Percentiles rank a stretch among this genome's conserved stretches.
These are phyloP conservation scores for Claviceps pusilla DNA, from an alignment of 2,329 filamentous ascomycete genomes.

Conservation along the genomic window DNA sequence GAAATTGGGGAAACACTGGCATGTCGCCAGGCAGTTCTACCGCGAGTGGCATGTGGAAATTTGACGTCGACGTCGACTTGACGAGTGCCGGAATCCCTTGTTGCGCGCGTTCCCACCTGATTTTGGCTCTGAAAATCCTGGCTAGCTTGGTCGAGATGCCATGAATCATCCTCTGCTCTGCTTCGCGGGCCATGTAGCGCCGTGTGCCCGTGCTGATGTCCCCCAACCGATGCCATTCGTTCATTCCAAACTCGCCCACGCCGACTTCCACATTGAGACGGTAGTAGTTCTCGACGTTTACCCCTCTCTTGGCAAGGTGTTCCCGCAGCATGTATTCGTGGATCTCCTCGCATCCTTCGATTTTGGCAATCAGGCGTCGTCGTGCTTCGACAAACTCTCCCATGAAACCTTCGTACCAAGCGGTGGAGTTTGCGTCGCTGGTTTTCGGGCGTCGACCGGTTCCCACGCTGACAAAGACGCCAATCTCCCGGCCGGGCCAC, in stretches of 20 bases:
- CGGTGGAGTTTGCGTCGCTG: slow-evolving; percentile 53
- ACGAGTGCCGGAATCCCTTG: slow-evolving; percentile 28
- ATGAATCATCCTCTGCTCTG: slow-evolving; percentile 63
- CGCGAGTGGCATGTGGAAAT: slow-evolving; percentile 30
- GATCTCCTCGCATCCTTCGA: slow-evolving; percentile 85
- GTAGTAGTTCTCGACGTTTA: slow-evolving; percentile 84
- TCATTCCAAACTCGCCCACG: slow-evolving; percentile 96
- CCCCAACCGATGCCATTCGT: slow-evolving; percentile 86
- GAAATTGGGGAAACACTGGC: slow-evolving; percentile 24
- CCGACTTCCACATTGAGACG: slow-evolving; percentile 94
- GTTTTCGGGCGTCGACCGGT: slow-evolving; percentile 64
- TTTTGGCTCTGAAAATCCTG: slow-evolving; percentile 65
- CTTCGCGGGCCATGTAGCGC: slow-evolving; percentile 59
- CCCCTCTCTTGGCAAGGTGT: slow-evolving; percentile 58
- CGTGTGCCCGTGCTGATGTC: slow-evolving; percentile 90
- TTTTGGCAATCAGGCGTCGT: slow-evolving; percentile 71
- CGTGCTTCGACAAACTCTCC: slow-evolving; percentile 87
- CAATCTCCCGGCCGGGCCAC: slow-evolving; percentile 86
- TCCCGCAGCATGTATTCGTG: slow-evolving; percentile 76
- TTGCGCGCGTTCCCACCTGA: slow-evolving; percentile 42
- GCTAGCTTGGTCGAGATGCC: slow-evolving; percentile 67
- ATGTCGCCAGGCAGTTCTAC: slow-evolving; percentile 45
- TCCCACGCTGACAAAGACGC: slow-evolving; percentile 85
- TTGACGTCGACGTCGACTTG: slow-evolving; percentile 27
- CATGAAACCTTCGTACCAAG: slow-evolving; percentile 91